Conservation (phyloP, 202 grass and related monocot genomes). For the Hordeum pubiflorum region DNA sequence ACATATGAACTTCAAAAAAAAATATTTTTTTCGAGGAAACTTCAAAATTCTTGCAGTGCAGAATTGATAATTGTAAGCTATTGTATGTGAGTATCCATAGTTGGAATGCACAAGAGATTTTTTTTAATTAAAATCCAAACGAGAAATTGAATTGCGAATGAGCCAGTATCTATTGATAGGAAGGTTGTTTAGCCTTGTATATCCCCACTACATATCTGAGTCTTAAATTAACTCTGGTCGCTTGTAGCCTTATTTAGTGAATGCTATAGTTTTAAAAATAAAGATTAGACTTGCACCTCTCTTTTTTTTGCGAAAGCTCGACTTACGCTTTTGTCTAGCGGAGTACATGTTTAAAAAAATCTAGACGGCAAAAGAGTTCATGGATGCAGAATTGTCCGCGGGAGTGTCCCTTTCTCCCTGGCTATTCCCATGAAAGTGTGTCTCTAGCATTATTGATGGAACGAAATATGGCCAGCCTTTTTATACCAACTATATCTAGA, state of each 20-base stretch:
- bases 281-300: neutral
- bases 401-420: neutral
- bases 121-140: neutral
- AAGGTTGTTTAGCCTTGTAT: neutral
- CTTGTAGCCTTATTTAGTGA: neutral
- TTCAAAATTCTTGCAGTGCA: neutral
- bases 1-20: neutral
- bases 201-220: neutral
- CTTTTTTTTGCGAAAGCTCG: too few species aligned
- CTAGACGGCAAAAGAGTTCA: too few species aligned
- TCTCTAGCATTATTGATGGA: constrained; percentile 6
- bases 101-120: neutral
- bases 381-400: neutral
- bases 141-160: neutral
- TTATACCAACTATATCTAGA: neutral
- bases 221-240: neutral
- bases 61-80: neutral
- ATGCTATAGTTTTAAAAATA: neutral
- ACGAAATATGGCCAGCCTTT: neutral
- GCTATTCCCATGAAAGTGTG: neutral
- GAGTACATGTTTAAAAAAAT: neutral
- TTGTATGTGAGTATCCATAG: neutral
- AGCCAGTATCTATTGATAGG: neutral
- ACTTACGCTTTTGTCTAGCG: too few species aligned
- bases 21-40: too few species aligned